Percentiles rank a stretch among this genome's conserved stretches.
Conservation (phyloP, 768 basidiomycete species). For the Suillus subluteus region DNA sequence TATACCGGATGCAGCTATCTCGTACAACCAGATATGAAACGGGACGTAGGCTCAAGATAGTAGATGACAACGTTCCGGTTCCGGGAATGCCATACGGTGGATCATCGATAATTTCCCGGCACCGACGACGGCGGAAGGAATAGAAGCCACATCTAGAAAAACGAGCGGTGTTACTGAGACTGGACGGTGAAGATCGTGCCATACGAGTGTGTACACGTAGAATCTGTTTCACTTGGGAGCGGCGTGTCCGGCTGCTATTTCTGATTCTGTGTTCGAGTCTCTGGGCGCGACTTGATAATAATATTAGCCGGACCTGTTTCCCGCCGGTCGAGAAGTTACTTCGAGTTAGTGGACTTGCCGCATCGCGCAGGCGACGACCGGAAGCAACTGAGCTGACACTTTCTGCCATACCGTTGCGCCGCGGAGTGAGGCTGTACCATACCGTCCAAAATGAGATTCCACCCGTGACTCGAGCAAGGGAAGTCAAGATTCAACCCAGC, state of each 20-base stretch:
- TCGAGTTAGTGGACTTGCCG: background rate
- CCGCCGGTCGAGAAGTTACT: background rate
- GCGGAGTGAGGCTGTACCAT: background rate
- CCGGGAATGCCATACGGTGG: slow-evolving; percentile 1
- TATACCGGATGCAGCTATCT: background rate
- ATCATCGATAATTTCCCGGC: slow-evolving; percentile 5
- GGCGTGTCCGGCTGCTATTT: background rate
- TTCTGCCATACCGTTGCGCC: slow-evolving; percentile 2
- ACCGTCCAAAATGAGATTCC: background rate
- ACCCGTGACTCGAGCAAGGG: background rate
- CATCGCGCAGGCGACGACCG: background rate
- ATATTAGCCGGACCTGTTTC: background rate
- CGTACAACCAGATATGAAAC: slow-evolving; percentile 7
- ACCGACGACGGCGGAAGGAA: slow-evolving; percentile 5
- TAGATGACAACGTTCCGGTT: background rate
- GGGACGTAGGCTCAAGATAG: slow-evolving; percentile 3
- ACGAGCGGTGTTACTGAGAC: background rate
- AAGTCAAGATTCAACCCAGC: background rate
- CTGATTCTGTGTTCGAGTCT: background rate
- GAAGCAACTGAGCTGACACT: background rate
- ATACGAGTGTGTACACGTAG: background rate
- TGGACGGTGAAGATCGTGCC: background rate
- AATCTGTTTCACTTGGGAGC: background rate
- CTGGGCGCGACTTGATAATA: background rate
- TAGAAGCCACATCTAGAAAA: background rate